These are phyloP conservation scores for Aureobasidium sp. DNA, from an alignment of 2,329 filamentous ascomycete genomes.

Conservation along the genomic window DNA sequence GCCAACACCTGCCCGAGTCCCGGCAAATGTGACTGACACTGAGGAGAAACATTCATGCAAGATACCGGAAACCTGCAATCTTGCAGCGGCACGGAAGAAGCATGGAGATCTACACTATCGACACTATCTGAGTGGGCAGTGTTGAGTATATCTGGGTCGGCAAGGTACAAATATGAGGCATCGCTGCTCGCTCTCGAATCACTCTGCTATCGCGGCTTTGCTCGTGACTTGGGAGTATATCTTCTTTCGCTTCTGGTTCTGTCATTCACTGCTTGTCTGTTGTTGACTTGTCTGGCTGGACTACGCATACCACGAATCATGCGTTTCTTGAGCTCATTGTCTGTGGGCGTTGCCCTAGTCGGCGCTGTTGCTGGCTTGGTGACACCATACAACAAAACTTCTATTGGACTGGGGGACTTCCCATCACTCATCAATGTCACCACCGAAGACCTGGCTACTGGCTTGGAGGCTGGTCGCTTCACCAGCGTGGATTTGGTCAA, in stretches of 20 bases:
- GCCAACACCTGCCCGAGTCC: not conserved
- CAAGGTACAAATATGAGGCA: slow-evolving; percentile 2
- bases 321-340: slow-evolving; percentile 8
- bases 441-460: slow-evolving; percentile 44
- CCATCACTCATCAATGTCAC: slow-evolving; percentile 46
- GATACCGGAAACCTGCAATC: slow-evolving; percentile 7
- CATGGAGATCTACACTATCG: slow-evolving; percentile 1
- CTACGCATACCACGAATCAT: not conserved
- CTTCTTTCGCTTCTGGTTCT: not conserved
- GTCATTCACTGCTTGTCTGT: not conserved
- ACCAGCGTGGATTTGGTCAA: slow-evolving; percentile 52
- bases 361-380: slow-evolving; percentile 1
- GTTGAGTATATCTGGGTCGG: not conserved
- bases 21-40: not conserved
- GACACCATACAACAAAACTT: not conserved
- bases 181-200: not conserved
- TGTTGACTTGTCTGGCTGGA: not conserved
- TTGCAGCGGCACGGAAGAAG: not conserved
- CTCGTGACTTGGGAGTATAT: not conserved
- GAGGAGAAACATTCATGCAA: slow-evolving; percentile 3
- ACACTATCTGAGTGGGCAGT: not conserved
- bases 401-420: slow-evolving; percentile 18
- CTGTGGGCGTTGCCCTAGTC: not conserved
- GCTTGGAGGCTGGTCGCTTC: slow-evolving; percentile 45
- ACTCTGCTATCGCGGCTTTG: not conserved